Base-by-base conservation (phyloP, 257 asterid genomes). In the Marsdenia floribunda region DNA sequence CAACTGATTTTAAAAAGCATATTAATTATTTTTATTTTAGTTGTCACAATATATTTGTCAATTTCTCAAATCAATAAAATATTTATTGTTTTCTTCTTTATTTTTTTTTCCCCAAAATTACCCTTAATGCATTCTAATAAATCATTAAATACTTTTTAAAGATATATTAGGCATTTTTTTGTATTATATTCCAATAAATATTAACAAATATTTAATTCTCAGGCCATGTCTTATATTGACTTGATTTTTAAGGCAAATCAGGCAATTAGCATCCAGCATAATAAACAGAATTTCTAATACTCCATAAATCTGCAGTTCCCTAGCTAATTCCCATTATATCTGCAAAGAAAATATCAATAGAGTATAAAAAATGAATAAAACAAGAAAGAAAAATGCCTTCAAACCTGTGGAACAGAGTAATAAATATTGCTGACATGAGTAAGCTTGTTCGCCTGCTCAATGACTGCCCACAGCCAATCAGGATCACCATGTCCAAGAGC, bases 401-500 rank as follows among this genome's bases (percentile, higher is more conserved):
- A 69, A 14, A 92, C 99, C 97, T 92, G 98, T 0, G 92, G 94
- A 70, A 86, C 73, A 59, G 96, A 50, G 82, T 89, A 87, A 78
- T 83, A 95, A 26, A 87, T 49, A 74, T 92, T 95, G 94, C 98
- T 90, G 80, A 87, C 93, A 80, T 92, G 99, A 26, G 96, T 76
- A 6, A 95, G 91, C 70, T 79, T 75, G 65, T 77, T 80, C 66
- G 93, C 94, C 80, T 95, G 99, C 73, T 81, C 80, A 0, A 84
- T 74, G 74, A 95, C 88, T 68, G 96, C 92, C 33, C 68, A 83
- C 69, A 92, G 74, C 93, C 96, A 92, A 80, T 95, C 97, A 46
- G 96, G 82, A 77, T 92, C 97, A 66, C 91, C 93, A 77, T 92
- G 96, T 68, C 99, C 99, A 33, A 95, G 96, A 67, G 97, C 93